phyloP scores from a whole-genome alignment of 768 basidiomycete genomes.

The Pisolithus microcarpus region DNA sequence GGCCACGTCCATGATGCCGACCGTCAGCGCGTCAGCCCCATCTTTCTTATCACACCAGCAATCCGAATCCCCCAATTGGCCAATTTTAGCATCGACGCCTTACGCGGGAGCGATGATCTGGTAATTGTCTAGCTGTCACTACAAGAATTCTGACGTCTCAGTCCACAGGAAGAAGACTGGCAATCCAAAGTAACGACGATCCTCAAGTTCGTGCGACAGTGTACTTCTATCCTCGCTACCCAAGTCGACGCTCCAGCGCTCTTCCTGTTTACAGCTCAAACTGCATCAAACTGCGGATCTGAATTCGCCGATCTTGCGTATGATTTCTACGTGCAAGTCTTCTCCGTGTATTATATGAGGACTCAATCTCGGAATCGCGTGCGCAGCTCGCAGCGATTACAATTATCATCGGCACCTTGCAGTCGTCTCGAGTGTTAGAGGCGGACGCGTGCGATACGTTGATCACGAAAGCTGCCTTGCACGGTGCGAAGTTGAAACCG shows the following conservation, averaged over 20 bases:
- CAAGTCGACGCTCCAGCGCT: constrained; percentile 90
- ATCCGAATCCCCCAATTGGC: too few relatives aligned
- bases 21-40: too few relatives aligned
- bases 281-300: constrained; percentile 88
- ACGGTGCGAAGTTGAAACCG: constrained; percentile 94
- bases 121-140: constrained; percentile 24
- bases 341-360: constrained; percentile 98
- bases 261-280: constrained; percentile 92
- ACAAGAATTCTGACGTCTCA: neutral
- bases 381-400: constrained; percentile 98
- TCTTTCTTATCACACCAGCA: too few relatives aligned
- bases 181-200: constrained; percentile 77
- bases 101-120: constrained; percentile 47
- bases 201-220: constrained; percentile 91
- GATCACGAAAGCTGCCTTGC: constrained; percentile 97
- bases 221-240: constrained; percentile 87
- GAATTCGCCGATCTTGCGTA: constrained; percentile 95
- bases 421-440: constrained; percentile 85
- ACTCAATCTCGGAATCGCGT: constrained; percentile 90
- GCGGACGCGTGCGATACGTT: constrained; percentile 95
- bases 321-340: constrained; percentile 96
- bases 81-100: too few relatives aligned
- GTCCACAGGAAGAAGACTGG: constrained; percentile 76
- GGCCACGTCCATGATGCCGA: too few relatives aligned
- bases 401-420: constrained; percentile 85